phyloP scores from a whole-genome alignment of 1,139 yeast genomes.

The Blastobotrys niveus region DNA sequence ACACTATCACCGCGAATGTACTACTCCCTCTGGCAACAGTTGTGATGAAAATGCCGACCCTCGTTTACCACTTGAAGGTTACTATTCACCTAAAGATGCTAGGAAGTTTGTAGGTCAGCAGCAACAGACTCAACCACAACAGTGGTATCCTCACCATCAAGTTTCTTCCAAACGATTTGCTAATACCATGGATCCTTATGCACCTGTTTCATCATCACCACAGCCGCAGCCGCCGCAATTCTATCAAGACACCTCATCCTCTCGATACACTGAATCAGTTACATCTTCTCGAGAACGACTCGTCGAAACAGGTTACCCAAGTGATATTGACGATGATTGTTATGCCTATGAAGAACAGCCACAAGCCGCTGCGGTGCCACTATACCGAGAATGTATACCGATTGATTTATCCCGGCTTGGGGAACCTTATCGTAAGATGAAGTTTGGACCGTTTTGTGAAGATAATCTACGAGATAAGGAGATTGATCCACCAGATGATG shows the following conservation, averaged over 20 bases:
- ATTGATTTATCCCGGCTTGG: conserved; percentile 14
- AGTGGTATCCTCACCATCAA: too few species aligned
- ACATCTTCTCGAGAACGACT: background rate
- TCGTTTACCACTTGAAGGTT: background rate
- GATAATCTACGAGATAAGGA: conserved; percentile 8
- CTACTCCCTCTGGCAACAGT: background rate
- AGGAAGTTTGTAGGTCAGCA: too few species aligned
- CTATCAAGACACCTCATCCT: too few species aligned
- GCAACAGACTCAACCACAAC: too few species aligned
- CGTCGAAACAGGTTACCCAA: conserved; percentile 7
- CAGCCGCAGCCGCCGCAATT: background rate
- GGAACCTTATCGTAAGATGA: conserved; percentile 9
- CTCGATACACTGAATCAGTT: too few species aligned
- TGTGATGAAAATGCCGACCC: conserved; percentile 6
- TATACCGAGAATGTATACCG: conserved; percentile 7
- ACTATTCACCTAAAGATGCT: too few species aligned
- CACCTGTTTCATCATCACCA: too few species aligned
- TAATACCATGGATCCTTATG: too few species aligned
- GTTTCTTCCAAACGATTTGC: too few species aligned
- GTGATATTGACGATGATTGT: background rate
- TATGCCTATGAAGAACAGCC: background rate
- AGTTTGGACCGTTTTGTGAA: conserved; percentile 16
- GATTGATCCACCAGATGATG: background rate
- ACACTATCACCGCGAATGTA: too few species aligned
- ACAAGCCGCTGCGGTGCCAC: background rate